Base-by-base conservation (phyloP, 1,284 basidiomycete genomes). In the Fomitopsis schrenkii region DNA sequence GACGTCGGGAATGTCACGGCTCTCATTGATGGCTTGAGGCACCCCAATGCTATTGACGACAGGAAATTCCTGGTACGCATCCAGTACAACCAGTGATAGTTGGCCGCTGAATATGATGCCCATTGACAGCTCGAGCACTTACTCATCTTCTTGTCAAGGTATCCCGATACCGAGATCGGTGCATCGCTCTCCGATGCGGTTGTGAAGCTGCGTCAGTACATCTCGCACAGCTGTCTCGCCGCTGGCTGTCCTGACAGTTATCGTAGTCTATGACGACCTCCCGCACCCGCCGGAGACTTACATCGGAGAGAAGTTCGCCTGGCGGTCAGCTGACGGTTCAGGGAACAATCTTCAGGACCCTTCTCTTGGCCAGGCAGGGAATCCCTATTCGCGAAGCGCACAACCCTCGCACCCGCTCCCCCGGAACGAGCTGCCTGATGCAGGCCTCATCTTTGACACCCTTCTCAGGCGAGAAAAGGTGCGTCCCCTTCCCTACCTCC, bases 311-410 rank as follows among this genome's bases (percentile, higher is more conserved):
- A 66, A 82, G 55, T 87, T 84, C 65, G 79, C 83, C 2, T 92
- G 82, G 77, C 84, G 91, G 30, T 72, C 79, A 0, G 85, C 88
- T 15, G 90, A 93, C 72, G 91, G 91, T 7, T 84, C 84, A 2
- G 75, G 78, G 70, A 94, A 95, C 74, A 94, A 93, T 66, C 77
- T 87, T 50, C 76, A 79, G 59, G 71, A 79, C 36, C 93, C 93
- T 0, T 77, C 87, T 59, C 74, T 94, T 74, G 93, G 93, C 40
- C 87, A 85, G 76, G 88, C 91, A 2, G 83, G 84, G 14, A 84
- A 79, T 4, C 85, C 91, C 0, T 94, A 94, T 72, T 80, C 90
- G 17, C 84, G 91, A 44, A 91, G 87, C 59, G 93, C 94, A n/a
- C 88, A 91, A 64, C 87, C 89, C 71, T 70, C 66, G 1, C 80